A percentile compares a stretch with the other conserved stretches of the same genome.
Evolutionary conservation across 2,329 filamentous ascomycete genomes (phyloP).

Genomic region (Aspergillus pseudotamarii): DNA sequence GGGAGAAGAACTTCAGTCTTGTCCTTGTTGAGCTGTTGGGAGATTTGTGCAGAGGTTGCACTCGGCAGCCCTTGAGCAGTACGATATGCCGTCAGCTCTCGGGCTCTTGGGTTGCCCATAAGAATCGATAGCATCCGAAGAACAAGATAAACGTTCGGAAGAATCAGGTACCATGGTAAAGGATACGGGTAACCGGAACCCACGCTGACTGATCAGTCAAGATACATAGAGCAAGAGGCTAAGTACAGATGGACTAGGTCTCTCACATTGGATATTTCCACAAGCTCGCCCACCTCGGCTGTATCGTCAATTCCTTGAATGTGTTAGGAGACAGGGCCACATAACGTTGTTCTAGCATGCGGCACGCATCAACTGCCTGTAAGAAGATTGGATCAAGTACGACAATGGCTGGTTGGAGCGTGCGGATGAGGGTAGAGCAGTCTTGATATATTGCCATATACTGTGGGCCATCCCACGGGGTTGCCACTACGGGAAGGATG

Average conservation of each 20-base stretch:
- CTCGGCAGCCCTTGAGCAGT: slow-evolving; percentile 24
- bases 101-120: slow-evolving; percentile 21
- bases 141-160: slow-evolving; percentile 43
- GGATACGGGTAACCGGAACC: slow-evolving; percentile 48
- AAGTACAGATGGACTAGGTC: not conserved
- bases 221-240: not conserved
- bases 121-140: slow-evolving; percentile 29
- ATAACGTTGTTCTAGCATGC: slow-evolving; percentile 33
- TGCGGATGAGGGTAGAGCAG: slow-evolving; percentile 36
- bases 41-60: slow-evolving; percentile 17
- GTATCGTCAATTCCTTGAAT: slow-evolving; percentile 44
- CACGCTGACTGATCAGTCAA: slow-evolving; percentile 29
- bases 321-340: slow-evolving; percentile 47
- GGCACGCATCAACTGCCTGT: slow-evolving; percentile 45
- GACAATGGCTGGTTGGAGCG: slow-evolving; percentile 20
- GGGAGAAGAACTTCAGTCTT: slow-evolving; percentile 20
- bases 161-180: slow-evolving; percentile 43
- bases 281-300: slow-evolving; percentile 35
- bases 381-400: slow-evolving; percentile 43
- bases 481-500: slow-evolving; percentile 14
- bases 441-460: slow-evolving; percentile 43
- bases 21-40: not conserved
- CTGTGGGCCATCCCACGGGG: slow-evolving; percentile 36
- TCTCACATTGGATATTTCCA: slow-evolving; percentile 25
- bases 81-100: slow-evolving; percentile 27